Evolutionary conservation across 305 asterid species (phyloP), one percentile per base, ranked within the genome.

Genomic region (Lippia alba): DNA sequence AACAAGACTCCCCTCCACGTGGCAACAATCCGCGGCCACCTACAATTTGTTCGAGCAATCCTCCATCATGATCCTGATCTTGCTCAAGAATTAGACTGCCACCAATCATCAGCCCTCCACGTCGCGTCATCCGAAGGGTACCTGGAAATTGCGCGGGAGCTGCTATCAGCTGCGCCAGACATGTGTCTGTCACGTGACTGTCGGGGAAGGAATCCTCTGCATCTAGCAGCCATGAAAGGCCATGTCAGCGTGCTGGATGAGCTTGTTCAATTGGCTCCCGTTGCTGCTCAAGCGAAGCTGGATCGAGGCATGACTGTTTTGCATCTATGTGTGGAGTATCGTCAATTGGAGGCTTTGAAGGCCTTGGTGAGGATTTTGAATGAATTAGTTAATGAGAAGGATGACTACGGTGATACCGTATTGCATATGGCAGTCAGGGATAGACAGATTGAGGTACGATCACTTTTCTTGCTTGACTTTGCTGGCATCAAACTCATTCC

Each of bases 1-100:
- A 69, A 70, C 40, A 82, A 70, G 73, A 78, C 81, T 49, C 89
- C 84, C 14, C 64, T 86, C 4, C 91, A 84, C 41, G 20, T 80
- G 32, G 86, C 87, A 55, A 49, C 81, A 39, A 66, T 74, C 64
- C 60, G 58, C 5, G 78, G 76, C 0, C 78, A 82, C 71, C 18
- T 70, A 12, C 41, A 60, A 51, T 82, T 80, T 3, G 81, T 78
- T 12, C 58, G 54, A 5, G 61, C 61, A 11, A 60, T 82, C 73
- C 39, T 85, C 11, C 10, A 46, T 0, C 62, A 7, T 15, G 78
- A 76, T 46, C 72, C 78, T 14, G 50, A 36, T 4, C 81, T 82
- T n/a, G 79, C 85, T 1, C 75, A 71, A 8, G 80, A 66, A 56
- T 1, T 85, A 8, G 81, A 82, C 51, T 61, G 70, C 1, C 74